Conservation (phyloP, 2,329 filamentous ascomycete genomes). For the Botrytis paeoniae region DNA sequence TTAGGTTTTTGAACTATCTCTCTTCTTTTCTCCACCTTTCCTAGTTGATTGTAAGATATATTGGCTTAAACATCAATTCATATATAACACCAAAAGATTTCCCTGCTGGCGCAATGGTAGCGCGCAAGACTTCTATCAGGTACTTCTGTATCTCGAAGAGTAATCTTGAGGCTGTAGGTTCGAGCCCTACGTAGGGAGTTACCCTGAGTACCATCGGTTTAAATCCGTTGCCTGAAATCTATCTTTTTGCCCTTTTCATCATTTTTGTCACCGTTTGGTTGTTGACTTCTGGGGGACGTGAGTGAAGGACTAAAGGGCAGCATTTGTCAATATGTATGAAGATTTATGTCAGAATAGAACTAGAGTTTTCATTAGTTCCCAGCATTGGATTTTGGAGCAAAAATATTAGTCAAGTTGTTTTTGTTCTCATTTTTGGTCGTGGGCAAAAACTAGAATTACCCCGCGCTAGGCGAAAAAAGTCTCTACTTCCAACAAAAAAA, state of each 20-base stretch:
- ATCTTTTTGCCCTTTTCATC: fast-evolving
- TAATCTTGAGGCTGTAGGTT: constrained; percentile 7
- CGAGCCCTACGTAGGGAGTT: background rate
- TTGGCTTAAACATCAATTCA: fast-evolving
- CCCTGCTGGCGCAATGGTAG: constrained; percentile 17
- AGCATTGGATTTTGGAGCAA: background rate
- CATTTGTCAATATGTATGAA: background rate
- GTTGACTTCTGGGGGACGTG: background rate
- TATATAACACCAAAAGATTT: background rate
- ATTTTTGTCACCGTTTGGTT: background rate
- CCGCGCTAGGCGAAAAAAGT: background rate
- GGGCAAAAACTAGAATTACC: background rate
- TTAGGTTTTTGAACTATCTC: background rate
- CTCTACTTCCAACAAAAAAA: background rate
- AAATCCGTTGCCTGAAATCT: background rate
- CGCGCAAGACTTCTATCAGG: constrained; percentile 8
- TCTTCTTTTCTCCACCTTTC: background rate
- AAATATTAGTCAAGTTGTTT: background rate
- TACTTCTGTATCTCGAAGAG: too few relatives aligned
- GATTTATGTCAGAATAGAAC: background rate
- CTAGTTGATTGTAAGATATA: fast-evolving
- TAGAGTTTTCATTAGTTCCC: background rate
- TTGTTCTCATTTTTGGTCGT: background rate
- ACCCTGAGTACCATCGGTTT: constrained; percentile 1
- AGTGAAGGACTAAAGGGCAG: background rate